Conservation (phyloP, 2,329 filamentous ascomycete species). For the Zasmidium citrigriseum region DNA sequence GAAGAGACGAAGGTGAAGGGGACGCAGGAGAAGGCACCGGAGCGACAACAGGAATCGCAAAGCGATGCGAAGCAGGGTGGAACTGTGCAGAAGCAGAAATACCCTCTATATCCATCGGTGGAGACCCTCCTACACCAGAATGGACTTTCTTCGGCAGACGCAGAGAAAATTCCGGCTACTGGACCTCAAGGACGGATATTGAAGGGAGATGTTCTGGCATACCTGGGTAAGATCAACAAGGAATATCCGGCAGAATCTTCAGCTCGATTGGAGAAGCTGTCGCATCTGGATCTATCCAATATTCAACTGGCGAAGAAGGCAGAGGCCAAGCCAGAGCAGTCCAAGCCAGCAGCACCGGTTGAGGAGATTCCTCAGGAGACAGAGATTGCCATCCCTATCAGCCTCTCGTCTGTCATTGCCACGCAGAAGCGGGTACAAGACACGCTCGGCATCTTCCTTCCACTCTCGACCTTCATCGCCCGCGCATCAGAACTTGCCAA, state of each 20-base stretch:
- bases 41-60: conserved; percentile 8
- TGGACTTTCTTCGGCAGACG: conserved; percentile 71
- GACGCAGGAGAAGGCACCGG: conserved; percentile 10
- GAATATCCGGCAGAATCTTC: conserved; percentile 72
- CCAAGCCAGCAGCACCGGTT: conserved; percentile 45
- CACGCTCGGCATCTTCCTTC: conserved; percentile 76
- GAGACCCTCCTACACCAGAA: conserved; percentile 77
- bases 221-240: conserved; percentile 74
- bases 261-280: conserved; percentile 69
- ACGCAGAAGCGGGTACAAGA: conserved; percentile 79
- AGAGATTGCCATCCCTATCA: conserved; percentile 72
- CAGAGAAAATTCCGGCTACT: conserved; percentile 80
- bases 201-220: conserved; percentile 93
- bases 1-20: conserved; percentile 16
- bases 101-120: conserved; percentile 81
- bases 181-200: conserved; percentile 86
- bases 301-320: conserved; percentile 69
- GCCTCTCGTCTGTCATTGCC: conserved; percentile 74
- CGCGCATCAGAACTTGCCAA: conserved; percentile 87
- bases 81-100: conserved; percentile 64
- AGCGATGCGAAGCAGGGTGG: conserved; percentile 28
- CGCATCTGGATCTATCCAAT: conserved; percentile 90
- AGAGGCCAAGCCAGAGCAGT: conserved; percentile 39
- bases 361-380: conserved; percentile 48
- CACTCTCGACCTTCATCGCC: conserved; percentile 82